Conservation (phyloP, 495 filamentous ascomycete genomes). For the Tirmania nivea region DNA sequence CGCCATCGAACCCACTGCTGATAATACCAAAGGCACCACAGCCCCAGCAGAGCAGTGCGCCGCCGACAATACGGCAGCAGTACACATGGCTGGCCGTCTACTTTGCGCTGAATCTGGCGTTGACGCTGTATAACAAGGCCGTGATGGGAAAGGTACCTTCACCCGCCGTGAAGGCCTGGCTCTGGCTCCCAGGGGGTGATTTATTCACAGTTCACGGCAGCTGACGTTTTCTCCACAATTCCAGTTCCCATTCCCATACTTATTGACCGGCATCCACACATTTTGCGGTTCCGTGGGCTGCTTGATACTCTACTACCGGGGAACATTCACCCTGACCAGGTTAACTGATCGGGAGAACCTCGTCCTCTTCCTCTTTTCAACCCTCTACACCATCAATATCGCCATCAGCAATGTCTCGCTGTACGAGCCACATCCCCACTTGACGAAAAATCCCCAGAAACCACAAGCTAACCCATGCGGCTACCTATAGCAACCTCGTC, state of each 20-base stretch:
- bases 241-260: constrained; percentile 34
- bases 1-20: constrained; percentile 1
- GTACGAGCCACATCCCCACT: constrained; percentile 7
- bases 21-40: constrained; percentile 9
- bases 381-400: constrained; percentile 38
- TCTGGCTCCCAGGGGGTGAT: too few relatives aligned
- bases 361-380: constrained; percentile 29
- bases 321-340: constrained; percentile 27
- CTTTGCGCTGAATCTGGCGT: constrained; percentile 29
- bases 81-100: constrained; percentile 26
- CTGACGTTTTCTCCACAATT: too few relatives aligned
- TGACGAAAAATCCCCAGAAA: background rate
- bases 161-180: background rate
- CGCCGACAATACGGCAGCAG: constrained; percentile 5
- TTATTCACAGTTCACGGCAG: too few relatives aligned
- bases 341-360: constrained; percentile 27
- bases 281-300: constrained; percentile 30
- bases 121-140: constrained; percentile 35
- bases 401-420: constrained; percentile 35
- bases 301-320: constrained; percentile 24
- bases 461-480: background rate
- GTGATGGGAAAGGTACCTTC: constrained; percentile 32
- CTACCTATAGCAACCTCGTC: constrained; percentile 25
- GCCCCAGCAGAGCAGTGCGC: background rate
- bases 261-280: constrained; percentile 33